Conservation (phyloP, 352 stramenopile species). For the Pythium pectinolyticum region DNA sequence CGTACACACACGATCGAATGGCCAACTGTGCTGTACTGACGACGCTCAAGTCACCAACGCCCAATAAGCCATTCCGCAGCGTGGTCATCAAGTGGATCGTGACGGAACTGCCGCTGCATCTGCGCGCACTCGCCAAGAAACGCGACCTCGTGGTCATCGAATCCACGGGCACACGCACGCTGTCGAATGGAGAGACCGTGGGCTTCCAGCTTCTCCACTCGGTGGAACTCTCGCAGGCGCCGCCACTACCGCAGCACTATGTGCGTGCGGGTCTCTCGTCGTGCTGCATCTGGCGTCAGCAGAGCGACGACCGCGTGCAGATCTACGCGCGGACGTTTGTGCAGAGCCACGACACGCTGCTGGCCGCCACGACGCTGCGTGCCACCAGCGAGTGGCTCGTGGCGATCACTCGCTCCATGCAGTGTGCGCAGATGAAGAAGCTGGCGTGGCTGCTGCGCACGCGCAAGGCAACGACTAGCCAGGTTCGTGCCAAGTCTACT, state of each 20-base stretch:
- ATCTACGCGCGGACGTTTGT: slow-evolving; percentile 45
- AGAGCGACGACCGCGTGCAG: slow-evolving; percentile 23
- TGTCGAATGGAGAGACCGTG: slow-evolving; percentile 51
- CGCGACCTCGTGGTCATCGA: slow-evolving; percentile 68
- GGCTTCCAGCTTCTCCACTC: slow-evolving; percentile 69
- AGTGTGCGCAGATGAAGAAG: slow-evolving; percentile 71
- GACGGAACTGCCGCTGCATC: slow-evolving; percentile 39
- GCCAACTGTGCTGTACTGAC: slow-evolving; percentile 49
- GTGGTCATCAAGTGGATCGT: slow-evolving; percentile 67
- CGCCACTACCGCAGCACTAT: slow-evolving; percentile 31
- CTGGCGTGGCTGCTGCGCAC: slow-evolving; percentile 42
- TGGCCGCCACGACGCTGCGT: slow-evolving; percentile 34
- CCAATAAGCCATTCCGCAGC: slow-evolving; percentile 46
- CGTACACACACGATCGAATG: slow-evolving; percentile 49
- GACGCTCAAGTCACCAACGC: slow-evolving; percentile 43
- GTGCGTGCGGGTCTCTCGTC: slow-evolving; percentile 51
- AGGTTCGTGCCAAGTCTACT: not conserved
- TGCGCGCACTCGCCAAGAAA: slow-evolving; percentile 43
- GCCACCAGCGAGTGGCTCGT: slow-evolving; percentile 39
- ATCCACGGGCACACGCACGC: slow-evolving; percentile 41
- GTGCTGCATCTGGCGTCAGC: slow-evolving; percentile 57
- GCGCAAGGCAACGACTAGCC: not conserved
- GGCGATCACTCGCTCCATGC: slow-evolving; percentile 31
- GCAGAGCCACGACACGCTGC: slow-evolving; percentile 39
- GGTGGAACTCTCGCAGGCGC: slow-evolving; percentile 53